Percentiles rank a stretch among this genome's conserved stretches.
phyloP scores from a whole-genome alignment of 2,329 filamentous ascomycete genomes.

The Paraphaeosphaeria sporulosa region DNA sequence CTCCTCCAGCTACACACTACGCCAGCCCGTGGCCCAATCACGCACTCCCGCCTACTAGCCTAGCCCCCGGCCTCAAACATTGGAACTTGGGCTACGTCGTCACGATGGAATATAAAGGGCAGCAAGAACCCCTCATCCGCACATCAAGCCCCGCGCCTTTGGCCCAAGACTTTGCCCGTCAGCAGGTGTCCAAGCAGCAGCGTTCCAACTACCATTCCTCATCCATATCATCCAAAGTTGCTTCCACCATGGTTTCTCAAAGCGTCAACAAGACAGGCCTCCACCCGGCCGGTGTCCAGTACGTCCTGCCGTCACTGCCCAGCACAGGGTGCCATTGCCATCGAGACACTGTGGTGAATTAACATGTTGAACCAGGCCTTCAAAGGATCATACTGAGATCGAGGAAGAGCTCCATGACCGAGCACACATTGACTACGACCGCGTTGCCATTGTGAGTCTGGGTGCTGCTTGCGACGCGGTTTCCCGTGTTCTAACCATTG shows the following conservation, averaged over 20 bases:
- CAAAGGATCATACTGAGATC: slow-evolving; percentile 89
- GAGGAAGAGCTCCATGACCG: slow-evolving; percentile 97
- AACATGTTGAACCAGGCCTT: slow-evolving; percentile 64
- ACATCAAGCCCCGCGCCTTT: slow-evolving; percentile 56
- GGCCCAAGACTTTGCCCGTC: slow-evolving; percentile 64
- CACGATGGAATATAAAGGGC: slow-evolving; percentile 47
- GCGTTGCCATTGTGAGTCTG: slow-evolving; percentile 85
- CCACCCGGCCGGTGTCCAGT: slow-evolving; percentile 90
- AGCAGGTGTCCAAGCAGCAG: slow-evolving; percentile 65
- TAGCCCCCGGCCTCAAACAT: slow-evolving; percentile 33
- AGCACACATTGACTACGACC: slow-evolving; percentile 98
- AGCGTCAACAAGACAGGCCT: slow-evolving; percentile 90
- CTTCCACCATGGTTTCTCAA: slow-evolving; percentile 53
- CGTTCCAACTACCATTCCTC: slow-evolving; percentile 67
- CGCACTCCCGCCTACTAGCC: slow-evolving; percentile 22
- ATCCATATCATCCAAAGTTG: slow-evolving; percentile 54
- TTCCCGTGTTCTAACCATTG: slow-evolving; percentile 19
- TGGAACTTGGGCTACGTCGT: slow-evolving; percentile 35
- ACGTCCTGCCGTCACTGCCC: slow-evolving; percentile 55
- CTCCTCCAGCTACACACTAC: slow-evolving; percentile 10
- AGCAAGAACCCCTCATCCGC: slow-evolving; percentile 43
- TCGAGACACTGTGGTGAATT: slow-evolving; percentile 26
- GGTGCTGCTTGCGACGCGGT: not conserved
- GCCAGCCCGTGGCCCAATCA: slow-evolving; percentile 34
- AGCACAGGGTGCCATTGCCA: not conserved